A percentile compares a stretch with the other conserved stretches of the same genome.
Conservation (phyloP, 371 early-diverging fungal species). For the Blakeslea trispora region DNA sequence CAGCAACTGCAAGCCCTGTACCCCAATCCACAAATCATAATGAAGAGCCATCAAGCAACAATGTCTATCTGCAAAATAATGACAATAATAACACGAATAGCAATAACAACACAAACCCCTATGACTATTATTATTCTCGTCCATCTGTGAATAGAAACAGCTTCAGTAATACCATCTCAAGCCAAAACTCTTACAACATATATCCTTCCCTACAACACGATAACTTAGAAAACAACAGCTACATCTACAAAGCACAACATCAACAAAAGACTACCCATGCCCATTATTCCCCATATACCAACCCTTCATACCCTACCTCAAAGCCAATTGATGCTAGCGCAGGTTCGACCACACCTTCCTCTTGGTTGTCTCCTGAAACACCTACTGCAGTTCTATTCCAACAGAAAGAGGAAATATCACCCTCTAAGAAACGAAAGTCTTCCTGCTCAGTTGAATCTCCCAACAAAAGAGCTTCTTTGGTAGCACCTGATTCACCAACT, state of each 20-base stretch:
- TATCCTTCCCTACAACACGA: constrained; percentile 16
- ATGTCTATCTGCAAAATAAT: constrained; percentile 8
- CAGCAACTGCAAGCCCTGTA: constrained; percentile 4
- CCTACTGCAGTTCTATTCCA: constrained; percentile 25
- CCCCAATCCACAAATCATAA: constrained; percentile 2
- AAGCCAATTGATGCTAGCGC: constrained; percentile 5
- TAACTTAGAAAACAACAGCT: constrained; percentile 6
- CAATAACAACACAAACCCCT: background rate
- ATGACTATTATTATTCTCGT: constrained; percentile 12
- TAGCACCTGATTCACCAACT: background rate
- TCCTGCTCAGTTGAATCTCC: constrained; percentile 2
- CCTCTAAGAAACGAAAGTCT: constrained; percentile 5
- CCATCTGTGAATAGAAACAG: constrained; percentile 14
- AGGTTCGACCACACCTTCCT: constrained; percentile 22
- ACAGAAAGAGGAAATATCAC: constrained; percentile 1
- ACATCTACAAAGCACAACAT: background rate
- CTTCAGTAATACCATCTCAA: constrained; percentile 22
- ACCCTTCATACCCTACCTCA: constrained; percentile 5
- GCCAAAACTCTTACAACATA: constrained; percentile 18
- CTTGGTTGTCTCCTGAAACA: constrained; percentile 31
- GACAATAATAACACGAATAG: background rate
- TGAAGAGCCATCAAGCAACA: background rate
- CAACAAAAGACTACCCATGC: constrained; percentile 2
- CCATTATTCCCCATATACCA: constrained; percentile 11
- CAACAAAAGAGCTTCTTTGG: background rate